phyloP scores from a whole-genome alignment of 179 eudicot species.

The Silene coronaria region DNA sequence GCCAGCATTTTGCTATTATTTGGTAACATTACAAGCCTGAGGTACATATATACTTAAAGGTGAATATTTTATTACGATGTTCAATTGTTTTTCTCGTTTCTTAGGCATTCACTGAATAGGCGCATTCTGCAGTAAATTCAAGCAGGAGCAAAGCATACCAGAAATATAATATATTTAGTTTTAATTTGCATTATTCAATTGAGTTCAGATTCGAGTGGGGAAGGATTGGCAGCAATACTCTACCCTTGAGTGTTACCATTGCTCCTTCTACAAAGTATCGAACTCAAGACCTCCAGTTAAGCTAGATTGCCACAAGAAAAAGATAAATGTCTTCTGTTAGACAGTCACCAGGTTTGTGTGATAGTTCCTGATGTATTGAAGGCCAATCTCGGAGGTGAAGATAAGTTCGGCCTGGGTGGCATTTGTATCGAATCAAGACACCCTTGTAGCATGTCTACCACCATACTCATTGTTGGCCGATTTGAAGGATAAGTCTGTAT shows the following conservation, averaged over 20 bases:
- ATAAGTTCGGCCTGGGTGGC: conserved; percentile 12
- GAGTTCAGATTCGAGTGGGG: background rate
- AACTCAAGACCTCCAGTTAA: background rate
- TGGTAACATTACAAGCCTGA: no score
- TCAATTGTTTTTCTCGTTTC: no score
- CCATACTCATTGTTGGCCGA: conserved; percentile 22
- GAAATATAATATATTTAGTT: no score
- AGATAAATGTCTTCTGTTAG: background rate
- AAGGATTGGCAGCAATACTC: background rate
- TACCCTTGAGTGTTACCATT: background rate
- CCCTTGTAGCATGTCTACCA: conserved; percentile 22
- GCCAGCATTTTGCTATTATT: no score
- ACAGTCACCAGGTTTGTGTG: background rate
- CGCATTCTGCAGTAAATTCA: no score
- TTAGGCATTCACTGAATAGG: no score
- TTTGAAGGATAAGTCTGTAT: conserved; percentile 11
- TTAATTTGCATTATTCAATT: background rate
- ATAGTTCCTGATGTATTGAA: conserved; percentile 9
- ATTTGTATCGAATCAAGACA: conserved; percentile 12
- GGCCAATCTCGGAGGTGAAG: background rate
- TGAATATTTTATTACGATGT: no score
- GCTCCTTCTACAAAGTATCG: background rate
- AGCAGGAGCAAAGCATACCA: no score
- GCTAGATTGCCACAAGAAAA: background rate
- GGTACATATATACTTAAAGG: no score